Evolutionary conservation across 164 flowering plant species (phyloP).

Genomic region (Chimonanthus praecox): DNA sequence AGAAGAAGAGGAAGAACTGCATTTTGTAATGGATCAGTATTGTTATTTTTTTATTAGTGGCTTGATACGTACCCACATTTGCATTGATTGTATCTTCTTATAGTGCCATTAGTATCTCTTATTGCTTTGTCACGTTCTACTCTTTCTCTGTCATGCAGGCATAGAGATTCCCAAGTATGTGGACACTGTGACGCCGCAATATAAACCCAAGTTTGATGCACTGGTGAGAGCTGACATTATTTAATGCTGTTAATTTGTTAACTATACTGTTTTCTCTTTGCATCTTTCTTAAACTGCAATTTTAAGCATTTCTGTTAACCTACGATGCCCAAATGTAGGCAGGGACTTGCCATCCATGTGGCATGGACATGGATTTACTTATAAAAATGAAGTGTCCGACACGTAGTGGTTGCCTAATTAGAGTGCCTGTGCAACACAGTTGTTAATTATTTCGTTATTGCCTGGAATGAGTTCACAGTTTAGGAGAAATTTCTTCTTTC

Average conservation of each 20-base stretch:
- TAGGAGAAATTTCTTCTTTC: not conserved
- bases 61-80: not conserved
- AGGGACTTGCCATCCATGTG: too few relatives aligned
- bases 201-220: constrained; percentile 80
- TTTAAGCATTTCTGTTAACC: not conserved
- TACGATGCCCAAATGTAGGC: too few relatives aligned
- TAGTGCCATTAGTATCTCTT: not conserved
- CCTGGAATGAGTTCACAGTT: not conserved
- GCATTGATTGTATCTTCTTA: not conserved
- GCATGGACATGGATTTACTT: too few relatives aligned
- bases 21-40: not conserved
- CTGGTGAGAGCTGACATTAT: constrained; percentile 45
- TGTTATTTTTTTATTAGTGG: not conserved
- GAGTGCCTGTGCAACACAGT: too few relatives aligned
- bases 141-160: constrained; percentile 40
- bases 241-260: too few relatives aligned
- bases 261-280: not conserved
- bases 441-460: too few relatives aligned
- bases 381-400: too few relatives aligned
- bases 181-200: constrained; percentile 86
- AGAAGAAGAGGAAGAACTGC: not conserved
- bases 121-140: not conserved
- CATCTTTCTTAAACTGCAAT: not conserved
- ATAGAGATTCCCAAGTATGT: constrained; percentile 74
- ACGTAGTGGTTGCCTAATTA: too few relatives aligned